Conservation (phyloP, 2,329 filamentous ascomycete genomes). For the Trichocomaceae sp. region DNA sequence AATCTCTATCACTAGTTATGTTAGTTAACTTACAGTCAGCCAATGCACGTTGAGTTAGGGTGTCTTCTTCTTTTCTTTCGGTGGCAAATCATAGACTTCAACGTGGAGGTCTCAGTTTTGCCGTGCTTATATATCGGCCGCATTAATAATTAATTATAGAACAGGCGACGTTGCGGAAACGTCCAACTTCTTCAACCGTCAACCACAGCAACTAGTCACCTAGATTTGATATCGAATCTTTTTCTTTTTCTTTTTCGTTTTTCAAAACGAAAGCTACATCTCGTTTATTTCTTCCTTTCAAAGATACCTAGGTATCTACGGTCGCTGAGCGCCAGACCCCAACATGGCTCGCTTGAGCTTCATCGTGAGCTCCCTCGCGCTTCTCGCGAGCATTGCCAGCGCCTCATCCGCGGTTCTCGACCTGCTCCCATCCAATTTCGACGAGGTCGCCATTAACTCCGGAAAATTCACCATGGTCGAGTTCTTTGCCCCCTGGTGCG, state of each 20-base stretch:
- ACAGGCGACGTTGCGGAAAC: conserved; percentile 13
- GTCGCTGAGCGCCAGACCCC: not conserved
- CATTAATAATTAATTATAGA: not conserved
- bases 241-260: not conserved
- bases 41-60: not conserved
- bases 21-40: not conserved
- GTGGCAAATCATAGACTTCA: not conserved
- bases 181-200: conserved; percentile 3
- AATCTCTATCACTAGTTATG: not conserved
- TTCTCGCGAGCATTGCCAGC: conserved; percentile 50
- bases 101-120: not conserved
- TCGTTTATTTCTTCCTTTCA: not conserved
- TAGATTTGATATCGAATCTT: too few species aligned
- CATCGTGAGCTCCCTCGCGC: conserved; percentile 41
- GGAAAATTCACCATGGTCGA: conserved; percentile 95
- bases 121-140: not conserved
- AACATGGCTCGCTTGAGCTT: conserved; percentile 40
- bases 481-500: conserved; percentile 98
- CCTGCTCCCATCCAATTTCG: conserved; percentile 85
- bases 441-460: conserved; percentile 77
- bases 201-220: not conserved
- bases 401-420: conserved; percentile 71
- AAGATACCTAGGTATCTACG: not conserved
- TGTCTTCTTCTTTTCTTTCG: not conserved
- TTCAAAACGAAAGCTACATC: not conserved